Conservation (phyloP, 139 green algal species). For the Coelastrella sp. region DNA sequence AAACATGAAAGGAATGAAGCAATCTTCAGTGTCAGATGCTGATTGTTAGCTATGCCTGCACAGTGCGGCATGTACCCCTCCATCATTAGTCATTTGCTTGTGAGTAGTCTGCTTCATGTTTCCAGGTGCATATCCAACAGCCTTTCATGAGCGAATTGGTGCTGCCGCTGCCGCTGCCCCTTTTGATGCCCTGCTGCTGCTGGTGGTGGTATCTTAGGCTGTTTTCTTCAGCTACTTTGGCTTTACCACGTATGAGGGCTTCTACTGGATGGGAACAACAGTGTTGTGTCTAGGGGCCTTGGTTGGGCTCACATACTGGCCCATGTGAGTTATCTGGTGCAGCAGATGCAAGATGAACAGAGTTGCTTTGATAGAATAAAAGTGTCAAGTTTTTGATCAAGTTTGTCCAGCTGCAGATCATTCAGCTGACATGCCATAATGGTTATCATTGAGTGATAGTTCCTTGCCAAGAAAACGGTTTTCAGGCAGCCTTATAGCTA, state of each 20-base stretch:
- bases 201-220: conserved; percentile 11
- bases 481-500: too few species aligned
- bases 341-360: background rate
- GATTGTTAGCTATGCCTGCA: too few species aligned
- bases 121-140: too few species aligned
- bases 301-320: conserved; percentile 84
- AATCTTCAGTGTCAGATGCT: too few species aligned
- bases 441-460: background rate
- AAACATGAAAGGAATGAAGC: background rate
- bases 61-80: too few species aligned
- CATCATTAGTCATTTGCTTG: too few species aligned
- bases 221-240: conserved; percentile 37
- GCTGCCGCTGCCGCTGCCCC: background rate
- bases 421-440: background rate
- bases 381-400: background rate
- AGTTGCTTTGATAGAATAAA: background rate
- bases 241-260: conserved; percentile 49
- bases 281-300: conserved; percentile 76
- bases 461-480: too few species aligned
- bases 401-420: background rate
- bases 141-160: background rate
- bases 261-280: conserved; percentile 90
- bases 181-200: background rate
- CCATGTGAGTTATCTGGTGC: conserved; percentile 68
- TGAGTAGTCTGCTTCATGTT: too few species aligned